phyloP scores from a whole-genome alignment of 306 rosid species.

The Pyrus bretschneideri region DNA sequence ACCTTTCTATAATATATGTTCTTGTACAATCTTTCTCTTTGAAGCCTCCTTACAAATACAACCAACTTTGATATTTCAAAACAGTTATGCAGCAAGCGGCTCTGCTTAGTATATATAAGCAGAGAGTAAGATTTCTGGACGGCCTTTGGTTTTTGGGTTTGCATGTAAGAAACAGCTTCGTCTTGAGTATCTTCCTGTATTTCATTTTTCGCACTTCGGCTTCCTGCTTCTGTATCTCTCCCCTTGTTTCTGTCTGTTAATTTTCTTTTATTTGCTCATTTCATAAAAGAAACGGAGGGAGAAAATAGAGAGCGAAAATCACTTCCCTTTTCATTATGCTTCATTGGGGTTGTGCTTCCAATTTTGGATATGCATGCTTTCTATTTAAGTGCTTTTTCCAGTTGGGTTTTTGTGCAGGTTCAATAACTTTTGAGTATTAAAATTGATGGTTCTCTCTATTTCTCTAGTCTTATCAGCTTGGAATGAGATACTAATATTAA shows the following conservation, averaged over 20 bases:
- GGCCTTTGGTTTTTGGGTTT: too few relatives aligned
- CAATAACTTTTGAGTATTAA: not conserved
- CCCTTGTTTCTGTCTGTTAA: too few relatives aligned
- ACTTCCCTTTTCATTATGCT: not conserved
- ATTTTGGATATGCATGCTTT: not conserved
- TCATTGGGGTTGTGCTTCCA: too few relatives aligned
- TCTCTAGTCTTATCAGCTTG: slow-evolving; percentile 18
- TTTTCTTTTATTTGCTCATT: not conserved
- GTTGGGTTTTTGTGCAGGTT: slow-evolving; percentile 9
- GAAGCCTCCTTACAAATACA: slow-evolving; percentile 3
- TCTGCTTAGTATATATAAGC: not conserved
- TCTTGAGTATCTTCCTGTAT: not conserved
- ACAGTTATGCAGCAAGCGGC: not conserved
- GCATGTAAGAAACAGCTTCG: not conserved
- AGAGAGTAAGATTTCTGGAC: not conserved
- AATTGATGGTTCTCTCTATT: slow-evolving; percentile 23
- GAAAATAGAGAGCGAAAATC: not conserved
- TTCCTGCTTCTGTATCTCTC: not conserved
- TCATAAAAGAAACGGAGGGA: not conserved
- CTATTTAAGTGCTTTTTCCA: not conserved
- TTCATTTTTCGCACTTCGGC: too few relatives aligned
- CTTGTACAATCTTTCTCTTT: not conserved
- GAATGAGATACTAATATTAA: not conserved
- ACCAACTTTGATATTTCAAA: slow-evolving; percentile 21
- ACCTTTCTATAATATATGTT: not conserved